Percentiles rank a stretch among this genome's conserved stretches.
Conservation (phyloP, 768 basidiomycete genomes). For the Rhodotorula sphaerocarpa region DNA sequence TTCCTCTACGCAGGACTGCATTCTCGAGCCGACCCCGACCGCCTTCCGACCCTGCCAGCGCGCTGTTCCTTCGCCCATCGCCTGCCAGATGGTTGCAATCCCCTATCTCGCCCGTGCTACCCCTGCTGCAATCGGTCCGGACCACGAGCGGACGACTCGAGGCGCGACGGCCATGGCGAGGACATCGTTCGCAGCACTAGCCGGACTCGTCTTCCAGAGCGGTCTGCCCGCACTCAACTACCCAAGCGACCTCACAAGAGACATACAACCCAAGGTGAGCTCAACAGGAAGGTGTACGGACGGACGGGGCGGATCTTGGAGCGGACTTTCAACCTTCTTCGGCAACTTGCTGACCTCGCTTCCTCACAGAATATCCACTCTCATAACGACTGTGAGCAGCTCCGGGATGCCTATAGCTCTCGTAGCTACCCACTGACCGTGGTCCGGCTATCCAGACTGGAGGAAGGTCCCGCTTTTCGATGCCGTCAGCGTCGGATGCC, state of each 20-base stretch:
- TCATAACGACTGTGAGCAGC: slow-evolving; percentile 29
- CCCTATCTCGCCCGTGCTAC: no score
- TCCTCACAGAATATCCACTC: slow-evolving; percentile 19
- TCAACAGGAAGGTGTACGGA: no score
- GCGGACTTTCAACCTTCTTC: no score
- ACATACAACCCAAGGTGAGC: slow-evolving; percentile 16
- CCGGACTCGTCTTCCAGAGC: slow-evolving; percentile 1
- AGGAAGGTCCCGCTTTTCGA: slow-evolving; percentile 17
- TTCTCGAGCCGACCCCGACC: no score
- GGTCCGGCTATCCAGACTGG: slow-evolving; percentile 1
- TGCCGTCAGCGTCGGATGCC: slow-evolving; percentile 14
- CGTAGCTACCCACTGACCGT: neutral
- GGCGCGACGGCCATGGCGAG: slow-evolving; percentile 1
- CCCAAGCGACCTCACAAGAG: slow-evolving; percentile 2
- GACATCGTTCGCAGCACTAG: neutral
- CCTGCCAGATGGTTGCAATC: no score
- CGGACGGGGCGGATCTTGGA: no score
- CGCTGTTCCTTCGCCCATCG: no score
- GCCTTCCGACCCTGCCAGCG: no score
- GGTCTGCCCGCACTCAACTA: neutral
- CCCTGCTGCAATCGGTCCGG: no score
- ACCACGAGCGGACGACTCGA: no score
- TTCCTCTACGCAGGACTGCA: no score
- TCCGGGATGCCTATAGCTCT: no score
- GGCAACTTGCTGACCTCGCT: neutral